A percentile compares a stretch with the other conserved stretches of the same genome.
These are phyloP conservation scores for Cyclotella choctawhatcheeana DNA, from an alignment of 108 stramenopile species.

Conservation along the genomic window DNA sequence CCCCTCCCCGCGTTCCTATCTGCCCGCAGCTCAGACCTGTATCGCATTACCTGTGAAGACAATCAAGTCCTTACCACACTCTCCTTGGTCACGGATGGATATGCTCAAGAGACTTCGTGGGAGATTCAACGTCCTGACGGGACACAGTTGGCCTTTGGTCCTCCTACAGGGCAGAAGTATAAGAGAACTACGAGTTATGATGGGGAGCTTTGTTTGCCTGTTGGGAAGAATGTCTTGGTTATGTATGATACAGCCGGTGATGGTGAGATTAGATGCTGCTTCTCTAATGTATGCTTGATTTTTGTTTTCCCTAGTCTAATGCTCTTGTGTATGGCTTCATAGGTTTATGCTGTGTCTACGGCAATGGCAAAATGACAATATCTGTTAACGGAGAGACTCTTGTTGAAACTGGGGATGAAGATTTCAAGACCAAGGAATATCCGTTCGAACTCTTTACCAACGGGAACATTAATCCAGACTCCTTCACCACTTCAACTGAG, in stretches of 20 bases:
- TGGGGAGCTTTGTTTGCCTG: constrained; percentile 20
- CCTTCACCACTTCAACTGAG: neutral
- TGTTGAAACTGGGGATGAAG: neutral
- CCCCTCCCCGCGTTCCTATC: constrained; percentile 8
- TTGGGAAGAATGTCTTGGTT: constrained; percentile 18
- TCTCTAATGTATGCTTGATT: neutral
- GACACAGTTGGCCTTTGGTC: constrained; percentile 9
- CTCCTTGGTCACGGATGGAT: constrained; percentile 6
- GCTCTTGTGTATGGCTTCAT: no score
- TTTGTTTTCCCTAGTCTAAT: no score
- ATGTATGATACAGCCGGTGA: constrained; percentile 6
- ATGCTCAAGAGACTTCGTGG: constrained; percentile 12
- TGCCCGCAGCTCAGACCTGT: neutral
- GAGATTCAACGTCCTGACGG: constrained; percentile 7
- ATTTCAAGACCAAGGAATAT: constrained; percentile 6
- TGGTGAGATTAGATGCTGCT: constrained; percentile 9
- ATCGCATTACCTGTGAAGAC: neutral
- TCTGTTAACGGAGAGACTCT: neutral
- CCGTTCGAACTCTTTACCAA: constrained; percentile 9
- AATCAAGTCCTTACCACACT: constrained; percentile 9
- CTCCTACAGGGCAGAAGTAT: constrained; percentile 9
- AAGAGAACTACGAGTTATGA: constrained; percentile 20
- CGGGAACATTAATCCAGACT: neutral
- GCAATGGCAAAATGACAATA: constrained; percentile 6
- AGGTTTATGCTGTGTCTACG: constrained; percentile 15